phyloP scores from a whole-genome alignment of 345 rosid genomes.

The Sisymbrium altissimum region DNA sequence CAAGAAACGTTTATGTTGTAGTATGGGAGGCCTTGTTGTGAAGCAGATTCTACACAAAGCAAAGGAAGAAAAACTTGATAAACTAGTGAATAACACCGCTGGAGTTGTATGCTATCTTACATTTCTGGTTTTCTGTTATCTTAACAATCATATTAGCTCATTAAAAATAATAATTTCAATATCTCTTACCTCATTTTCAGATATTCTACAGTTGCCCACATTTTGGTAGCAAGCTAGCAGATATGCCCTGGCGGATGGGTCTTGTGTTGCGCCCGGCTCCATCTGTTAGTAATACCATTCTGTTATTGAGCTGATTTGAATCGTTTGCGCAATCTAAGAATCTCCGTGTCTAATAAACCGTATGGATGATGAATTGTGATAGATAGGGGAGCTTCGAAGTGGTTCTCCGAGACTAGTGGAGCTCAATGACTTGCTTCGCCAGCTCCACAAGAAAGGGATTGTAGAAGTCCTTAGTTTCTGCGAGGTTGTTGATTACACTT shows the following conservation, averaged over 20 bases:
- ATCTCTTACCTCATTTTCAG: conserved; percentile 39
- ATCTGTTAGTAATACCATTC: conserved; percentile 50
- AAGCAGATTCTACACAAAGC: conserved; percentile 93
- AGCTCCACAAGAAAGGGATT: conserved; percentile 69
- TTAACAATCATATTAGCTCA: neutral
- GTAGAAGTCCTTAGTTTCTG: conserved; percentile 93
- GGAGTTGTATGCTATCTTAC: conserved; percentile 63
- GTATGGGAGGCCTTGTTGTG: conserved; percentile 97
- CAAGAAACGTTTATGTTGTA: conserved; percentile 39
- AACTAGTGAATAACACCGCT: conserved; percentile 79
- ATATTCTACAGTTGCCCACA: conserved; percentile 98
- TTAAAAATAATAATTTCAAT: neutral
- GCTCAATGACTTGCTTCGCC: conserved; percentile 81
- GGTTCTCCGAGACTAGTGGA: conserved; percentile 84
- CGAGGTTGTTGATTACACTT: conserved; percentile 56
- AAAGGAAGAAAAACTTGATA: conserved; percentile 67
- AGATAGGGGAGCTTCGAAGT: conserved; percentile 95
- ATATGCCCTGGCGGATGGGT: conserved; percentile 99
- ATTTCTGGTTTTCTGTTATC: neutral
- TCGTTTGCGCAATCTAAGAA: neutral
- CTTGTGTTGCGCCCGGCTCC: conserved; percentile 96
- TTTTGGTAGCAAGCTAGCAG: conserved; percentile 97
- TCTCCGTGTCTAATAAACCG: neutral
- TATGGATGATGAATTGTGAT: conserved; percentile 11
- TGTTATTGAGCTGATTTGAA: neutral